phyloP scores from a whole-genome alignment of 2,329 filamentous ascomycete genomes.

The Apiospora arundinis region DNA sequence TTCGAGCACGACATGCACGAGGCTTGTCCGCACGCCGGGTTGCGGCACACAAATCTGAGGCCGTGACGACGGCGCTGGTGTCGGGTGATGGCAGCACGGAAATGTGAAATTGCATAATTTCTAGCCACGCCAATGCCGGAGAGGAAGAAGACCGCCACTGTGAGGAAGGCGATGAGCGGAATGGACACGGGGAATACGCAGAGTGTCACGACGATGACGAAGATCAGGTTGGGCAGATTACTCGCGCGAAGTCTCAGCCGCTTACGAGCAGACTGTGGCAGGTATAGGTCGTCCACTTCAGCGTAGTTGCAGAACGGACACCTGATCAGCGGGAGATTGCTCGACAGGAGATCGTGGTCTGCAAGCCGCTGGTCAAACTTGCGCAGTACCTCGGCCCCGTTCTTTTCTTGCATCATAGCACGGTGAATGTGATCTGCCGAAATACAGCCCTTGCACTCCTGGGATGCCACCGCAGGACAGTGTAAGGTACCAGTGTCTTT shows the following conservation, averaged over 20 bases:
- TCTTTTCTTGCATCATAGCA: slow-evolving; percentile 73
- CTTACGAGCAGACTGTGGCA: slow-evolving; percentile 57
- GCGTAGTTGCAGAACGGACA: slow-evolving; percentile 94
- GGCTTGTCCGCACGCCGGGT: slow-evolving; percentile 67
- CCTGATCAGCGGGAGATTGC: slow-evolving; percentile 75
- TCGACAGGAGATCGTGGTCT: slow-evolving; percentile 76
- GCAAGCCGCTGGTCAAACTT: slow-evolving; percentile 82
- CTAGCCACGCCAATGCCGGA: slow-evolving; percentile 51
- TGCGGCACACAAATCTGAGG: slow-evolving; percentile 78
- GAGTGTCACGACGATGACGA: slow-evolving; percentile 4
- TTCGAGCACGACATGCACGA: slow-evolving; percentile 87
- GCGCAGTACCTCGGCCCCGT: slow-evolving; percentile 73
- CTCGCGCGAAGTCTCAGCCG: slow-evolving; percentile 63
- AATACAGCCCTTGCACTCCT: slow-evolving; percentile 78
- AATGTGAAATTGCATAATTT: slow-evolving; percentile 49
- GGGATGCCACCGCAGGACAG: slow-evolving; percentile 78
- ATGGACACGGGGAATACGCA: slow-evolving; percentile 38
- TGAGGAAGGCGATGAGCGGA: slow-evolving; percentile 54
- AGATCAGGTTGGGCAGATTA: slow-evolving; percentile 51
- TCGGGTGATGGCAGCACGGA: slow-evolving; percentile 68
- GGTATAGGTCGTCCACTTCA: slow-evolving; percentile 81
- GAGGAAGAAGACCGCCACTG: slow-evolving; percentile 50
- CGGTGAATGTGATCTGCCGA: slow-evolving; percentile 71
- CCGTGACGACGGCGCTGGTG: slow-evolving; percentile 74
- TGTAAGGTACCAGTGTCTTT: slow-evolving; percentile 74